Evolutionary conservation across 768 basidiomycete species (phyloP).

Genomic region (Pisolithus microcarpus): DNA sequence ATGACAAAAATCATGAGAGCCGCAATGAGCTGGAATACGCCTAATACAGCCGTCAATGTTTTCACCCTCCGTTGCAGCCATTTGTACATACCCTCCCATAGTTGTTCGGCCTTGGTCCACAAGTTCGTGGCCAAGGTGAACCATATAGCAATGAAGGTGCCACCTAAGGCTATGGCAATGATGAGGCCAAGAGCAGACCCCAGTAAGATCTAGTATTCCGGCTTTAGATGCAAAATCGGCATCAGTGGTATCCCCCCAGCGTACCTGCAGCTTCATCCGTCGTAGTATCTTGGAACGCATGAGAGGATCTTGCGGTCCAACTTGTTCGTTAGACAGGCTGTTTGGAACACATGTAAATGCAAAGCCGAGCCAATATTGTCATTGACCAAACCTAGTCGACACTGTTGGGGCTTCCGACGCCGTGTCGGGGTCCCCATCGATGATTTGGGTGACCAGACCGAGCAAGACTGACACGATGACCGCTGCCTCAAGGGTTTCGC

Average conservation of each 20-base stretch:
- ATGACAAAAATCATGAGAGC: slow-evolving; percentile 84
- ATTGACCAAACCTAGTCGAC: background rate
- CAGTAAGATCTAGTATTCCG: slow-evolving; percentile 52
- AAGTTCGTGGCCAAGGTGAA: slow-evolving; percentile 85
- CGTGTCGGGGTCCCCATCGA: slow-evolving; percentile 33
- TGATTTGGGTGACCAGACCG: slow-evolving; percentile 83
- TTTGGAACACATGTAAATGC: background rate
- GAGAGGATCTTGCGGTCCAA: background rate
- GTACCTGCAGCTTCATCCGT: slow-evolving; percentile 64
- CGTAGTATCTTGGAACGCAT: slow-evolving; percentile 45
- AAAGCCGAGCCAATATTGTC: too few species aligned
- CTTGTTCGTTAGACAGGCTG: background rate
- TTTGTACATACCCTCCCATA: slow-evolving; percentile 79
- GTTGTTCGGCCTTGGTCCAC: slow-evolving; percentile 75
- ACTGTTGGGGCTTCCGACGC: background rate
- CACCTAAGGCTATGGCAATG: slow-evolving; percentile 77
- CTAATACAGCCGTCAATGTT: slow-evolving; percentile 26
- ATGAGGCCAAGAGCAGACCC: slow-evolving; percentile 71
- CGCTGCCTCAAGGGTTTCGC: slow-evolving; percentile 88
- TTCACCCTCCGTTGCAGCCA: background rate
- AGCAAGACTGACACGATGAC: slow-evolving; percentile 92
- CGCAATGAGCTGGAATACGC: slow-evolving; percentile 64
- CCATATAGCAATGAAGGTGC: slow-evolving; percentile 90
- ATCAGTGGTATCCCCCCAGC: background rate
- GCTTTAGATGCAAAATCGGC: background rate